A percentile compares a stretch with the other conserved stretches of the same genome.
Evolutionary conservation across 192 early-diverging fungal genomes (phyloP).

Genomic region (Umbelopsis vinacea): DNA sequence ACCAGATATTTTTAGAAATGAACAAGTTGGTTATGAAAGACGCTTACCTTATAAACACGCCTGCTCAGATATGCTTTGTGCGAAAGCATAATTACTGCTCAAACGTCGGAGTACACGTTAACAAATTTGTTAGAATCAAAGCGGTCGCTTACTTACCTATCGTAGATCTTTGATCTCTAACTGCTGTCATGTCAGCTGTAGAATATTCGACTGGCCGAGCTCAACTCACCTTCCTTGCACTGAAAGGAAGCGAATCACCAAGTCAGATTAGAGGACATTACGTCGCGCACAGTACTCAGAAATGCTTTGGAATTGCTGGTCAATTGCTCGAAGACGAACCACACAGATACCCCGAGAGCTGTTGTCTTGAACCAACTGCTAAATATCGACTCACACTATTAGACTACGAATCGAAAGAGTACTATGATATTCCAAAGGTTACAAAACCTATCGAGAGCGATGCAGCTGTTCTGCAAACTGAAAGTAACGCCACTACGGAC

Average conservation of each 20-base stretch:
- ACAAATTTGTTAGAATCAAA: no score
- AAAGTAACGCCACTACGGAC: background rate
- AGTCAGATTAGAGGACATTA: background rate
- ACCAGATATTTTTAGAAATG: no score
- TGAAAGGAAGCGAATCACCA: background rate
- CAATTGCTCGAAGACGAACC: background rate
- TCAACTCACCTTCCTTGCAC: background rate
- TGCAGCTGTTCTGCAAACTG: background rate
- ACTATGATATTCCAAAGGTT: background rate
- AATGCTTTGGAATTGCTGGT: slow-evolving; percentile 1
- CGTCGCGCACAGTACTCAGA: background rate
- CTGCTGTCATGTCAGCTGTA: background rate
- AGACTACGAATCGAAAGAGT: background rate
- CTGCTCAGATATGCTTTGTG: background rate
- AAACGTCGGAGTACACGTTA: no score
- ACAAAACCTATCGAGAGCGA: slow-evolving; percentile 1
- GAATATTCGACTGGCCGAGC: background rate
- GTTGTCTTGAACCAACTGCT: slow-evolving; percentile 7
- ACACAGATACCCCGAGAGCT: background rate
- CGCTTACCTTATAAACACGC: no score
- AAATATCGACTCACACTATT: background rate
- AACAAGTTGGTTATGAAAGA: no score
- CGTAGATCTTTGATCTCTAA: background rate
- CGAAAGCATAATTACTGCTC: no score
- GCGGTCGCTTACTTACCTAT: no score